Evolutionary conservation across 805 yeast genomes (phyloP), one percentile per base, ranked within the genome.

Genomic region (Pichia insulana): DNA sequence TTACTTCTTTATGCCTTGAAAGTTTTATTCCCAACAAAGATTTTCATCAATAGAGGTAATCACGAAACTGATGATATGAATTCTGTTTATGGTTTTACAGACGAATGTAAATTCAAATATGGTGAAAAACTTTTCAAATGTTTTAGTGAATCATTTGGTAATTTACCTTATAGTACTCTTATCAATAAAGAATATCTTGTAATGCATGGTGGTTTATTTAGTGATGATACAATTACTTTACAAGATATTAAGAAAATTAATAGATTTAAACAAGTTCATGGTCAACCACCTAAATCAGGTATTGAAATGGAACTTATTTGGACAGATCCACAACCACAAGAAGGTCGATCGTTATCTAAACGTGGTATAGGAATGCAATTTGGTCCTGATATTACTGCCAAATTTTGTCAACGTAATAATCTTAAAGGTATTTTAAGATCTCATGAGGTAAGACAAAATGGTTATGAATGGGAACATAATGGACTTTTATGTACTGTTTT

Each of bases 11-110:
- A 84, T 59, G 71, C 80, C 11, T 73, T 85, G 61, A 92, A 92
- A 64, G 68, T 88, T 30, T 62, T 82, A 28, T 82, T 73, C 55
- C 98, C 98, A 13, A 55, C 65, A 2, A 70, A 73, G 36, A 61
- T 90, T 36, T 88, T 65, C 63, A 61, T 92, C 47, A 92, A 92
- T 64, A 74, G 98, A 58, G 98, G 98, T 22, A 92, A 92, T 61
- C 98, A 92, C 63, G 98, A 92, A 62, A 89, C 97, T 2, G 83
- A 83, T 56, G 94, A 85, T 54, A 92, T 92, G 98, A 92, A 92
- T 67, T 84, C 84, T 58, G 86, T 92, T 16, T 92, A 92, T 57
- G 98, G 98, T 0, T 92, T 92, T 59, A 86, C 87, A 55, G 97
- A 92, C 53, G 98, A 92, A 62, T 87, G 96, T 67, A 88, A 85